Evolutionary conservation across 768 basidiomycete genomes (phyloP).

Genomic region (Mycena chlorophos): DNA sequence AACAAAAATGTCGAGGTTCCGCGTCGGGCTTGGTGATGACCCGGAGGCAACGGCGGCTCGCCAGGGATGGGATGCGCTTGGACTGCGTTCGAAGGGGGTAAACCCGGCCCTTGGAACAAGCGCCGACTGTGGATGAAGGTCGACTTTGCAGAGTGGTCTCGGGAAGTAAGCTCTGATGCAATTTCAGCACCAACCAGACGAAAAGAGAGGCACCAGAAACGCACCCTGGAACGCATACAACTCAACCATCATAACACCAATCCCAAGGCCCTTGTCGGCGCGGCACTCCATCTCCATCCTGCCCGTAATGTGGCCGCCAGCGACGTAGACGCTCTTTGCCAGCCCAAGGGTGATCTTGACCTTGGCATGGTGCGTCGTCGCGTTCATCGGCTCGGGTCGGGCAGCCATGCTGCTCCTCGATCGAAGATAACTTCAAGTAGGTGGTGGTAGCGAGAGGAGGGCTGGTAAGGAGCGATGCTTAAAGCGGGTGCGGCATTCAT

Average conservation of each 20-base stretch:
- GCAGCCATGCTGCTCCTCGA: conserved; percentile 20
- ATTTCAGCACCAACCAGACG: conserved; percentile 14
- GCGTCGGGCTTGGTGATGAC: conserved; percentile 72
- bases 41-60: conserved; percentile 58
- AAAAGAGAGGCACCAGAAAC: conserved; percentile 11
- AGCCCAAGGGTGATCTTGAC: conserved; percentile 67
- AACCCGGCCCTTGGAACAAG: conserved; percentile 76
- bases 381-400: conserved; percentile 72
- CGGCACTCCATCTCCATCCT: conserved; percentile 81
- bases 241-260: conserved; percentile 77
- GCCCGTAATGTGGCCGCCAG: conserved; percentile 66
- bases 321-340: conserved; percentile 60
- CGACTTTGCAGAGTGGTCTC: conserved; percentile 79
- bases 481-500: too few relatives aligned
- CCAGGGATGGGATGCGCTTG: conserved; percentile 59
- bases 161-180: conserved; percentile 64
- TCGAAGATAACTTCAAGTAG: conserved; percentile 3
- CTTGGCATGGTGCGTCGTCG: conserved; percentile 75
- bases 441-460: conserved; percentile 8
- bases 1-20: conserved; percentile 81
- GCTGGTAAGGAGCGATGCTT: too few relatives aligned
- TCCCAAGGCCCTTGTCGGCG: conserved; percentile 71
- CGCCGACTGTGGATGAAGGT: conserved; percentile 71
- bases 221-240: conserved; percentile 72
- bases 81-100: conserved; percentile 85